Percentiles rank a stretch among this genome's conserved stretches.
Evolutionary conservation across 306 rosid species (phyloP).

Genomic region (Pyrus pyrifolia): DNA sequence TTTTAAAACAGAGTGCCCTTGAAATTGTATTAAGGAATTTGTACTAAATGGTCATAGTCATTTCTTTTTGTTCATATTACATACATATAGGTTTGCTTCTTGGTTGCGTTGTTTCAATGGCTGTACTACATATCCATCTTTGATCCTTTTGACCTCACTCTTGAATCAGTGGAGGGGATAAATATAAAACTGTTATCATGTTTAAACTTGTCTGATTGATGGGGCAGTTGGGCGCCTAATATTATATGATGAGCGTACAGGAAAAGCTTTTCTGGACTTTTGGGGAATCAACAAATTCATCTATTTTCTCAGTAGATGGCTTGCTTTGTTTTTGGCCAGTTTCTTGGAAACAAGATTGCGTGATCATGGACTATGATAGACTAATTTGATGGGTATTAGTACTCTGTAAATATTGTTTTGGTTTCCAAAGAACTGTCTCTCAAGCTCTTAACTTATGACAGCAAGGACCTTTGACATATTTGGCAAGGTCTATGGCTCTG

Average conservation of each 20-base stretch:
- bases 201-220: background rate
- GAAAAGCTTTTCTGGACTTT: too few species aligned
- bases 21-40: background rate
- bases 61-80: background rate
- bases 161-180: background rate
- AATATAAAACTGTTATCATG: background rate
- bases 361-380: background rate
- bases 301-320: background rate
- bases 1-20: background rate
- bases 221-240: background rate
- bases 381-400: background rate
- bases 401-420: background rate
- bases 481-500: background rate
- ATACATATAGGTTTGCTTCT: background rate
- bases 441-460: background rate
- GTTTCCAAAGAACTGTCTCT: background rate
- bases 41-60: background rate
- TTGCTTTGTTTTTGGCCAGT: background rate
- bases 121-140: background rate
- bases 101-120: background rate
- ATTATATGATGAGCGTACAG: too few species aligned
- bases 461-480: background rate
- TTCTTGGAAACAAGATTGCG: background rate
- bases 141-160: background rate
- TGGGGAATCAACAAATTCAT: background rate